These are phyloP conservation scores for Vaccinium darrowii DNA, from an alignment of 148 eudicot species.

Conservation along the genomic window DNA sequence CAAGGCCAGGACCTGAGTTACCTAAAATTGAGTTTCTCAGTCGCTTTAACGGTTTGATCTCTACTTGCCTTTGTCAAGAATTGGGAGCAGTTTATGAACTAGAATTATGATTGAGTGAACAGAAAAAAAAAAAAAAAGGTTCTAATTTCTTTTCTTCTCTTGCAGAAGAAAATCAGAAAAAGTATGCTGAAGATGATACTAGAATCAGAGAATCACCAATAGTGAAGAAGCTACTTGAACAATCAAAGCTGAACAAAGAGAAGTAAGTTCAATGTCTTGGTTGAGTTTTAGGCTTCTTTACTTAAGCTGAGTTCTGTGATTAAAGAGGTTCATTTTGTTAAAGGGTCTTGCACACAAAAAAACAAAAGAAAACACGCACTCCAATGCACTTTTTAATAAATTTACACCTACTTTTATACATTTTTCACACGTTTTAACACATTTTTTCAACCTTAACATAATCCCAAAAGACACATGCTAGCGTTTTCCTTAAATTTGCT, in stretches of 20 bases:
- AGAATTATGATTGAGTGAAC: neutral
- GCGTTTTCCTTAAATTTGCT: neutral
- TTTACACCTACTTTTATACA: too few relatives aligned
- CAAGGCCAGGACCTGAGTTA: constrained; percentile 84
- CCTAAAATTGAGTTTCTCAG: constrained; percentile 71
- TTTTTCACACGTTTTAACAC: too few relatives aligned
- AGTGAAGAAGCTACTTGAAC: constrained; percentile 78
- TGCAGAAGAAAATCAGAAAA: constrained; percentile 90
- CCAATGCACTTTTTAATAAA: too few relatives aligned
- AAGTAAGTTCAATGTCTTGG: constrained; percentile 41
- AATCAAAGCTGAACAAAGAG: constrained; percentile 67
- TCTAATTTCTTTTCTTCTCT: constrained; percentile 6
- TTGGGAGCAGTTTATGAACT: neutral
- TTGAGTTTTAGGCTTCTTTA: neutral
- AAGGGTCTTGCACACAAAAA: too few relatives aligned
- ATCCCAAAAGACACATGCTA: too few relatives aligned
- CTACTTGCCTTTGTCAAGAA: neutral
- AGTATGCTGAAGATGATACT: constrained; percentile 80
- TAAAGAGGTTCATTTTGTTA: neutral
- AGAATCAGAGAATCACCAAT: constrained; percentile 86
- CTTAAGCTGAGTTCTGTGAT: neutral
- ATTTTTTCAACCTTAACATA: too few relatives aligned
- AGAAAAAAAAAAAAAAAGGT: neutral
- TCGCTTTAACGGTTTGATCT: constrained; percentile 55
- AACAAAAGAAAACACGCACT: too few relatives aligned